These are phyloP conservation scores for Carex sylvatica DNA, from an alignment of 202 grass and related monocot genomes.

Conservation along the genomic window DNA sequence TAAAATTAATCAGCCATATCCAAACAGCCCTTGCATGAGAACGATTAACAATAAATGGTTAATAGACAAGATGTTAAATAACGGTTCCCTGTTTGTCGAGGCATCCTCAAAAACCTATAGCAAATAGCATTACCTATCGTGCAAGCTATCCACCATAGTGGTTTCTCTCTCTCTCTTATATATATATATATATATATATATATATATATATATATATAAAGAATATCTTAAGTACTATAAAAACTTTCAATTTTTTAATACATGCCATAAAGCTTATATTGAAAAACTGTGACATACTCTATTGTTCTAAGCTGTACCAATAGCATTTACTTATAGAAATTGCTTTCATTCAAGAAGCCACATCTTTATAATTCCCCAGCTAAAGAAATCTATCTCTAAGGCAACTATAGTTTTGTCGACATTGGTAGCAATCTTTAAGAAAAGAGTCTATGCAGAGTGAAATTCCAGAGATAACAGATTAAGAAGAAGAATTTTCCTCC, in stretches of 20 bases:
- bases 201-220: no score
- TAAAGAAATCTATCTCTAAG: neutral
- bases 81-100: neutral
- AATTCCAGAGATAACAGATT: neutral
- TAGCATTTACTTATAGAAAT: neutral
- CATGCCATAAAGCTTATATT: no score
- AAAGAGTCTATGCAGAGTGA: neutral
- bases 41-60: neutral
- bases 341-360: neutral
- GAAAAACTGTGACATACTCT: no score
- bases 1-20: neutral
- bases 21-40: neutral
- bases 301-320: no score
- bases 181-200: no score
- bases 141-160: no score
- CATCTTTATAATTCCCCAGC: neutral
- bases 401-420: neutral
- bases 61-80: neutral
- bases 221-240: no score
- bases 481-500: neutral
- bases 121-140: neutral
- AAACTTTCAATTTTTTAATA: no score
- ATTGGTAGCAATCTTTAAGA: neutral
- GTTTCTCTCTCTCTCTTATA: no score
- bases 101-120: neutral